Conservation (phyloP, 2,329 filamentous ascomycete genomes). For the Nigrospora oryzae region DNA sequence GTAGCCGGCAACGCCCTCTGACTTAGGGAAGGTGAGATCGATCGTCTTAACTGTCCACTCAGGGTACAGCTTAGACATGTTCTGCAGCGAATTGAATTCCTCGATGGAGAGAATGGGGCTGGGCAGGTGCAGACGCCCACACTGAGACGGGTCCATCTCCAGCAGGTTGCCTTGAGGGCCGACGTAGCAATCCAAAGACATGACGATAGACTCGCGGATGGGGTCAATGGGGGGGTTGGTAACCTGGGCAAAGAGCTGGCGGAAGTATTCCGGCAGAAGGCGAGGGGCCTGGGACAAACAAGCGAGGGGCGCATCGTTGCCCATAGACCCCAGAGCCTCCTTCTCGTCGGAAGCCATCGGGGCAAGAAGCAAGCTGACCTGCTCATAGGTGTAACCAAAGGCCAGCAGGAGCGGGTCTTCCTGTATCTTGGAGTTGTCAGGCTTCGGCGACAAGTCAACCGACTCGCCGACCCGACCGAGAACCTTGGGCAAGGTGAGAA, state of each 20-base stretch:
- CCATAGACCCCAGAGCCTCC: slow-evolving; percentile 95
- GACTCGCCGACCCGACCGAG: slow-evolving; percentile 51
- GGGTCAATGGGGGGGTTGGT: slow-evolving; percentile 97
- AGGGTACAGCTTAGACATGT: slow-evolving; percentile 62
- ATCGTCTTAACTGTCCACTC: slow-evolving; percentile 86
- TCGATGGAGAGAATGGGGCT: slow-evolving; percentile 84
- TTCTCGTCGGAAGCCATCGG: slow-evolving; percentile 98
- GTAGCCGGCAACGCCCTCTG: slow-evolving; percentile 74
- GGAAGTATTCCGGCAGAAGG: slow-evolving; percentile 92
- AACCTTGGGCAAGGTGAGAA: slow-evolving; percentile 73
- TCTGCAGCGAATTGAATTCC: slow-evolving; percentile 82
- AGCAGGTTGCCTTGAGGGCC: slow-evolving; percentile 91
- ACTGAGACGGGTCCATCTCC: slow-evolving; percentile 88
- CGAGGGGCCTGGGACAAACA: slow-evolving; percentile 86
- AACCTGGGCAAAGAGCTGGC: slow-evolving; percentile 94
- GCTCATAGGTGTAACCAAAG: slow-evolving; percentile 92
- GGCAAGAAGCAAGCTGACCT: slow-evolving; percentile 82
- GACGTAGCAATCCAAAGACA: slow-evolving; percentile 95
- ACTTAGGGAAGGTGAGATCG: slow-evolving; percentile 89
- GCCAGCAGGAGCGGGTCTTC: slow-evolving; percentile 77
- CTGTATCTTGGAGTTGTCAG: slow-evolving; percentile 65
- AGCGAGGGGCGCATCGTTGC: slow-evolving; percentile 88
- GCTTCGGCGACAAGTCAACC: slow-evolving; percentile 56
- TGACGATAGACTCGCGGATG: slow-evolving; percentile 94
- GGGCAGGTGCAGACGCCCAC: slow-evolving; percentile 73